phyloP scores from a whole-genome alignment of 345 rosid species.

The Aquilaria yunnanensis region DNA sequence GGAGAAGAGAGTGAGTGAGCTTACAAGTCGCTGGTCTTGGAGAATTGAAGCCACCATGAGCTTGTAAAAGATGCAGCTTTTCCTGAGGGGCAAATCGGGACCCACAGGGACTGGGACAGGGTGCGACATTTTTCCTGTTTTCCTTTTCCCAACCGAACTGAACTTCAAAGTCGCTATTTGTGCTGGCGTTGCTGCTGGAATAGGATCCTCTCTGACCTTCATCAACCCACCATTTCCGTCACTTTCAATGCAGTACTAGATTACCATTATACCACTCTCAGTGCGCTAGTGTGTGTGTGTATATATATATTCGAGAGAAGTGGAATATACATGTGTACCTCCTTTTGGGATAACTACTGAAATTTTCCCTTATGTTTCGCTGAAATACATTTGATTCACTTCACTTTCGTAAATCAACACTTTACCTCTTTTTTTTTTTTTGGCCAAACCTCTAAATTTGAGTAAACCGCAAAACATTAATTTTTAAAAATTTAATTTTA shows the following conservation, averaged over 20 bases:
- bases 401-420: neutral
- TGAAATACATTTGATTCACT: neutral
- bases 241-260: neutral
- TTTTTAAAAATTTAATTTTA: no score
- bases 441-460: no score
- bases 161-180: no score
- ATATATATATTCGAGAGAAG: no score
- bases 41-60: constrained; percentile 32
- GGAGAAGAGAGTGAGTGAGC: neutral
- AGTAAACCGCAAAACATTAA: no score
- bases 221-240: neutral
- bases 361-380: neutral
- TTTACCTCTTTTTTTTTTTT: neutral
- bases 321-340: neutral
- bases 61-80: constrained; percentile 31
- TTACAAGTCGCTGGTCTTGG: constrained; percentile 30
- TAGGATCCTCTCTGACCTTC: neutral
- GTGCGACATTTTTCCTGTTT: constrained; percentile 16
- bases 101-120: neutral
- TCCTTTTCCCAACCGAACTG: no score
- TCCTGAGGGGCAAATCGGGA: constrained; percentile 17
- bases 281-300: no score
- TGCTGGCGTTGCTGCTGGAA: neutral
- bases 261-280: neutral
- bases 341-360: neutral